These are phyloP conservation scores for Atkinsonella texensis DNA, from an alignment of 2,329 filamentous ascomycete species.

Conservation along the genomic window DNA sequence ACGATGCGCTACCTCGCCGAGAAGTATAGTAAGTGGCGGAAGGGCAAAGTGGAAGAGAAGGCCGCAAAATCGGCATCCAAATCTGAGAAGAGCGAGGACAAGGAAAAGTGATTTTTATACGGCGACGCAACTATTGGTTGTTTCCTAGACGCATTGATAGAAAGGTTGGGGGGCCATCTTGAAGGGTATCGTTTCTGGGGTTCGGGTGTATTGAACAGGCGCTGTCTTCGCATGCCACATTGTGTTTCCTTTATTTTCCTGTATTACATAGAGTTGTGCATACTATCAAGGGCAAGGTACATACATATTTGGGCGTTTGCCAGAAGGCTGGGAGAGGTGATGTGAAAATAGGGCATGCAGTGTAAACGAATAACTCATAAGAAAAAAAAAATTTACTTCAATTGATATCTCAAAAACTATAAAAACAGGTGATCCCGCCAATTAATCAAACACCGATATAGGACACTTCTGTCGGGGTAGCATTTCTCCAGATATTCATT, in stretches of 20 bases:
- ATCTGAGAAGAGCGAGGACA: background rate
- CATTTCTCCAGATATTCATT: background rate
- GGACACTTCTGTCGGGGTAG: background rate
- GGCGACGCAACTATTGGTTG: too few relatives aligned
- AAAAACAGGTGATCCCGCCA: slow-evolving; percentile 1
- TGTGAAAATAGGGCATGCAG: too few relatives aligned
- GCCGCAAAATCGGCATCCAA: slow-evolving; percentile 9
- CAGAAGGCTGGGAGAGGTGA: too few relatives aligned
- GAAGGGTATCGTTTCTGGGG: too few relatives aligned
- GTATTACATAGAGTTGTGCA: too few relatives aligned
- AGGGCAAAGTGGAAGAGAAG: slow-evolving; percentile 24
- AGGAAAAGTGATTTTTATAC: background rate
- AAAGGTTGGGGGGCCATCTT: background rate
- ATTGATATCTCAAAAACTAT: slow-evolving; percentile 3
- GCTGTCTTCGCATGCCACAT: too few relatives aligned
- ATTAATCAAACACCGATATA: slow-evolving; percentile 1
- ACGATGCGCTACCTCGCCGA: slow-evolving; percentile 69
- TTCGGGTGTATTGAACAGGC: too few relatives aligned
- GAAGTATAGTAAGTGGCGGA: slow-evolving; percentile 58
- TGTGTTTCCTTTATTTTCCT: too few relatives aligned
- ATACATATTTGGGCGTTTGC: too few relatives aligned
- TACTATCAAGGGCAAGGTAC: too few relatives aligned
- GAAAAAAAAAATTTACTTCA: background rate
- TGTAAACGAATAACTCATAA: background rate
- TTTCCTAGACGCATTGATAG: background rate